Evolutionary conservation across 2,329 filamentous ascomycete species (phyloP), one percentile per base, ranked within the genome.

Genomic region (Penicillium polonicum): DNA sequence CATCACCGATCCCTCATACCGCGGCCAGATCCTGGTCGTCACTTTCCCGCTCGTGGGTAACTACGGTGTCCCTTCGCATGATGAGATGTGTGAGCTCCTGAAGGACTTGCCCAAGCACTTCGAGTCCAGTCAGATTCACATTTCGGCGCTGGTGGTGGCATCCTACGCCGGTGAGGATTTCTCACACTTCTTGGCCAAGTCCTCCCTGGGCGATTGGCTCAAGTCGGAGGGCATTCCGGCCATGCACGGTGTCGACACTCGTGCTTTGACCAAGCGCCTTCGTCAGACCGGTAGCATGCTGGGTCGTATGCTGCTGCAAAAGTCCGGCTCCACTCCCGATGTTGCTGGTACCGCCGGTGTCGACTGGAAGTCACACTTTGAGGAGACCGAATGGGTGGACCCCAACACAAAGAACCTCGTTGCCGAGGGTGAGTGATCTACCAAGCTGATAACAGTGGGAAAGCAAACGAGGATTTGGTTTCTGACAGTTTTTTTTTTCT

Each of bases 11-110:
- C 90, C 90, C 52, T 93, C 90, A 21, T 93, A 93, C 80, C 88
- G 89, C 66, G 90, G 94, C 66, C 93, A 99, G 80, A 96, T 99
- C 68, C 84, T 99, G 68, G 92, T 97, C 77, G 87, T 97, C 71
- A 99, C 93, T 53, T 97, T 96, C 76, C 94, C 93, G 58, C 83
- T 97, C 39, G 89, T 96, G 59, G 93, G 93, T 75, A 99, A 97
- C 82, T 99, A 99, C 79, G 93, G 93, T 75, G 94, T 97, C 29
- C 94, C 94, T 53, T 91, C 91, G 48, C 85, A 92, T 66, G 89
- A 96, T 63, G 85, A 88, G 53, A 83, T 91, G 78, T 93, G 97
- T 75, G 86, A 91, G 72, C 82, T 97, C 54, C 85, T 97, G 50
- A 85, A 88, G 71, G 89, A 92, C 70, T 83, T 97, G 56, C 92